A percentile compares a stretch with the other conserved stretches of the same genome.
Conservation (phyloP, 2,329 filamentous ascomycete species). For the Neofusicoccum kwambonambiense region DNA sequence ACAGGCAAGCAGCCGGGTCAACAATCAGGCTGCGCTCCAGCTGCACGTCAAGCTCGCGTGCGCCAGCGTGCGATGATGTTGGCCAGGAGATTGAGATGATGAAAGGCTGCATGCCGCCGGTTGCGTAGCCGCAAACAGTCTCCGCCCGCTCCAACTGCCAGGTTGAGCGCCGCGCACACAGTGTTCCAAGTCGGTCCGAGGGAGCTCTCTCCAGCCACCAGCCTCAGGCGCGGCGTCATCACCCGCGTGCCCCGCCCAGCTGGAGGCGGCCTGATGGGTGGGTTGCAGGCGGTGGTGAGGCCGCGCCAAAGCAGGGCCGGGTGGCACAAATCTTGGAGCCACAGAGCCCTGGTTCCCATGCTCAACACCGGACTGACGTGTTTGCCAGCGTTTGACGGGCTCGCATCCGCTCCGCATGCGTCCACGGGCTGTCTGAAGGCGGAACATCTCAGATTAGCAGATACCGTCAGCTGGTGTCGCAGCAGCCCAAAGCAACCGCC, state of each 20-base stretch:
- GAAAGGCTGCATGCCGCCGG: constrained; percentile 7
- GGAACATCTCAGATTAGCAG: constrained; percentile 2
- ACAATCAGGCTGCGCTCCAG: not conserved
- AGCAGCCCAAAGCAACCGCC: not conserved
- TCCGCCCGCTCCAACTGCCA: not conserved
- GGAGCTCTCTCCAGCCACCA: constrained; percentile 4
- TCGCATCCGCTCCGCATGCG: not conserved
- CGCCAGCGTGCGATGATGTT: not conserved
- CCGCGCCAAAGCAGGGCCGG: not conserved
- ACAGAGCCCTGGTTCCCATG: not conserved
- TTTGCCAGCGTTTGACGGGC: not conserved
- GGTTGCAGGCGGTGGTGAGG: not conserved
- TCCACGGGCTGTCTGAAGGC: not conserved
- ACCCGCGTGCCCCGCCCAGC: not conserved
- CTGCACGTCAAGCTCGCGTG: constrained; percentile 7
- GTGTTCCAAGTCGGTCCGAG: constrained; percentile 8
- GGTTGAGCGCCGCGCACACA: not conserved
- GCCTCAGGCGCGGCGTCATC: not conserved
- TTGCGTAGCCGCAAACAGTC: not conserved
- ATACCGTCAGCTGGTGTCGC: constrained; percentile 8
- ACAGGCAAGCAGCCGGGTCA: not conserved
- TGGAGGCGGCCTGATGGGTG: not conserved
- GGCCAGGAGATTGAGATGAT: not conserved
- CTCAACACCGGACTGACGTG: not conserved
- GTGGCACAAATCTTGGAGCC: not conserved